A percentile compares a stretch with the other conserved stretches of the same genome.
Evolutionary conservation across 805 yeast genomes (phyloP).

Genomic region (Torulaspora gathmanii): DNA sequence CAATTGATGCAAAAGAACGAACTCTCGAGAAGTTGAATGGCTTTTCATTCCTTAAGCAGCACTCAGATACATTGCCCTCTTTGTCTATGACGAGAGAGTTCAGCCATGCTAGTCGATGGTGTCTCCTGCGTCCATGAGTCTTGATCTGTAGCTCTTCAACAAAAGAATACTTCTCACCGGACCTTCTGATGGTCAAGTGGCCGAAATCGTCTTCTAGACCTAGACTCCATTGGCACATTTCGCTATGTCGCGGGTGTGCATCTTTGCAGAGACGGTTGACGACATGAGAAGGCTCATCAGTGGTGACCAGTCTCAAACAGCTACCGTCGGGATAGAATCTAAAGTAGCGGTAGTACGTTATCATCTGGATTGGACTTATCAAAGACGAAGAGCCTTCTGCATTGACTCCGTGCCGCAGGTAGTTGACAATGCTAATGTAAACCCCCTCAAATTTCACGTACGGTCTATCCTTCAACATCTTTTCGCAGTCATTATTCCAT

Average conservation of each 20-base stretch:
- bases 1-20: slow-evolving; percentile 26
- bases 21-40: slow-evolving; percentile 75
- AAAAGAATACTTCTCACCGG: slow-evolving; percentile 57
- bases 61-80: slow-evolving; percentile 50
- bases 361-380: slow-evolving; percentile 72
- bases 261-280: slow-evolving; percentile 49
- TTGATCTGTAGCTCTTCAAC: slow-evolving; percentile 57
- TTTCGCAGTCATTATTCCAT: slow-evolving; percentile 40
- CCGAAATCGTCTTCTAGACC: slow-evolving; percentile 49
- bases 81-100: slow-evolving; percentile 54
- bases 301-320: slow-evolving; percentile 63
- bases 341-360: slow-evolving; percentile 82
- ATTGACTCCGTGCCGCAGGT: slow-evolving; percentile 76
- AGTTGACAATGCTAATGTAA: slow-evolving; percentile 79
- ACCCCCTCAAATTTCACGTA: slow-evolving; percentile 76
- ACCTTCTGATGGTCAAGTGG: slow-evolving; percentile 49
- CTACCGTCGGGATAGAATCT: slow-evolving; percentile 78
- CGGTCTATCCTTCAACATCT: slow-evolving; percentile 54
- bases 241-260: slow-evolving; percentile 37
- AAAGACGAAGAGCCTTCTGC: slow-evolving; percentile 61
- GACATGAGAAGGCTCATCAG: slow-evolving; percentile 64
- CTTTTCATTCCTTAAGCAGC: slow-evolving; percentile 66
- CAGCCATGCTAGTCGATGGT: slow-evolving; percentile 70
- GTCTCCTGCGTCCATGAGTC: slow-evolving; percentile 57
- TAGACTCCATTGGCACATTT: slow-evolving; percentile 54